Conservation (phyloP, 2,329 filamentous ascomycete species). For the Aspergillus viridinutans region DNA sequence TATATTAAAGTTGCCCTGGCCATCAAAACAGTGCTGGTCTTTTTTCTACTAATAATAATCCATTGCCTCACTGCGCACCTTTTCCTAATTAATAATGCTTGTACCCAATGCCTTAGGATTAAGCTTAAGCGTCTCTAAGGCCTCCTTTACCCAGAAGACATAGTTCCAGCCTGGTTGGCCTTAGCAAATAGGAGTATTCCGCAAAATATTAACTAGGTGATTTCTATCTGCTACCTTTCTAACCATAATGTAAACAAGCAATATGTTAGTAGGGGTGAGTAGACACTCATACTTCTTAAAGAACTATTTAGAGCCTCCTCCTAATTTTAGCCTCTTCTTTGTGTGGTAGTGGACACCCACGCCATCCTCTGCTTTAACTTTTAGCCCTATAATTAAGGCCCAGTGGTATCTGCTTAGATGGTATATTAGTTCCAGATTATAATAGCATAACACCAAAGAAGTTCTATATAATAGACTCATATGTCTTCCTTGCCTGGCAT, state of each 20-base stretch:
- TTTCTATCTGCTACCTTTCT: constrained; percentile 30
- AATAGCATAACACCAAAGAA: too few species aligned
- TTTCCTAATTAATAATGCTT: constrained; percentile 29
- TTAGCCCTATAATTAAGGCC: constrained; percentile 38
- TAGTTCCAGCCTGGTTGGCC: constrained; percentile 40
- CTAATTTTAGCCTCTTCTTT: constrained; percentile 22
- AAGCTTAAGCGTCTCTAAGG: constrained; percentile 25
- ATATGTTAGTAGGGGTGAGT: constrained; percentile 21
- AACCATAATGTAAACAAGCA: constrained; percentile 29
- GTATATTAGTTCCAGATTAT: too few species aligned
- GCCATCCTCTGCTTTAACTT: constrained; percentile 21
- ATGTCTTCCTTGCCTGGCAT: too few species aligned
- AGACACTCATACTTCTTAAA: constrained; percentile 24
- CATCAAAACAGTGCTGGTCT: constrained; percentile 39
- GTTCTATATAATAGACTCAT: too few species aligned
- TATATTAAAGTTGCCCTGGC: constrained; percentile 27
- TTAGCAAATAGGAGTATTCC: constrained; percentile 27
- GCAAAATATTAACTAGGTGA: constrained; percentile 26
- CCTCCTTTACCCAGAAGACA: constrained; percentile 43
- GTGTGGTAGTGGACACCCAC: constrained; percentile 29
- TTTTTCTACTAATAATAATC: constrained; percentile 39
- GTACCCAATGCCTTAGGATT: constrained; percentile 33
- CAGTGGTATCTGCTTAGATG: too few species aligned
- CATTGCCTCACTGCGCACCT: constrained; percentile 35
- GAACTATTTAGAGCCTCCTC: constrained; percentile 19